Conservation (phyloP, 2,329 filamentous ascomycete species). For the Neonectria magnoliae region DNA sequence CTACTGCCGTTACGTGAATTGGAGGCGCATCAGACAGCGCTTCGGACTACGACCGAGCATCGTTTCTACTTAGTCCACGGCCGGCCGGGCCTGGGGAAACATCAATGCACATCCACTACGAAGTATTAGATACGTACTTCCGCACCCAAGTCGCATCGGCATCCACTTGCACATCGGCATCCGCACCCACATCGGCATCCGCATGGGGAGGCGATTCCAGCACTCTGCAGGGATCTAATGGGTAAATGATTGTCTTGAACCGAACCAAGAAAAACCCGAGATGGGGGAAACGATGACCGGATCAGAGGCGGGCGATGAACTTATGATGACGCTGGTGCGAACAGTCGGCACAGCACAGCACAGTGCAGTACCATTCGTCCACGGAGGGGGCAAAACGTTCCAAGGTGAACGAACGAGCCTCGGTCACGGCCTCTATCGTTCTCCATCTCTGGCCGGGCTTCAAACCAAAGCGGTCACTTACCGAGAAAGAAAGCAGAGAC, state of each 20-base stretch:
- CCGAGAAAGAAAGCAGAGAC: neutral
- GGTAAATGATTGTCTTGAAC: neutral
- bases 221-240: neutral
- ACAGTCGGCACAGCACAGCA: no score
- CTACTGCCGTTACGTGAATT: neutral
- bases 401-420: conserved; percentile 14
- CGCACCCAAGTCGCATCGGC: neutral
- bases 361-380: no score
- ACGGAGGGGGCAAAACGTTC: conserved; percentile 1
- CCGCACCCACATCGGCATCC: neutral
- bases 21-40: conserved; percentile 16
- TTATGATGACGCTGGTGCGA: conserved; percentile 20
- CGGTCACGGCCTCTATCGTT: conserved; percentile 8
- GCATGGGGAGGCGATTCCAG: neutral
- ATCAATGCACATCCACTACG: conserved; percentile 24
- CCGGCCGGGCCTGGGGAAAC: conserved; percentile 39
- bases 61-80: conserved; percentile 29
- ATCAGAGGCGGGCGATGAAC: neutral
- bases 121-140: neutral
- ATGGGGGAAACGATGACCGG: neutral
- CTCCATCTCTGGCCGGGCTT: no score
- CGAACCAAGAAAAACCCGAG: neutral
- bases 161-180: neutral
- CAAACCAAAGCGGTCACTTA: neutral
- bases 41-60: conserved; percentile 39